phyloP scores from a whole-genome alignment of 192 early-diverging fungal species.

The Coemansia sp. region DNA sequence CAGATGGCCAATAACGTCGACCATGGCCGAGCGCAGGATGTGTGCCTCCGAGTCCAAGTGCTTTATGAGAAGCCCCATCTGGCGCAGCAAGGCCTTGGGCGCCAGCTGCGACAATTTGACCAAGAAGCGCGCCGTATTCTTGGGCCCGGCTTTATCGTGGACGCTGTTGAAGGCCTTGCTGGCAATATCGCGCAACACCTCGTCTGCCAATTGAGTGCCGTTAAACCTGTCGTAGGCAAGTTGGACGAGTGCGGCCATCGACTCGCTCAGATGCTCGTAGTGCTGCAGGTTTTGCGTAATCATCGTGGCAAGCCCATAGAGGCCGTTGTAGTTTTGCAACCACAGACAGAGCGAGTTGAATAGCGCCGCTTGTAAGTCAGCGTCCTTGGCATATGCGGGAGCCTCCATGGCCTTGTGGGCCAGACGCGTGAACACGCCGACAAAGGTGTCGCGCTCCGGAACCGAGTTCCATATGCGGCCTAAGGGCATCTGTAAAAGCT shows the following conservation, averaged over 20 bases:
- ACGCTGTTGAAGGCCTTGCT: constrained; percentile 60
- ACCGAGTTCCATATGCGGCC: constrained; percentile 63
- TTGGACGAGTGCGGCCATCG: constrained; percentile 77
- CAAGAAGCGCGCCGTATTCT: constrained; percentile 81
- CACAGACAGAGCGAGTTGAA: constrained; percentile 74
- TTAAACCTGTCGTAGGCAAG: constrained; percentile 60
- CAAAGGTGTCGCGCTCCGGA: constrained; percentile 48
- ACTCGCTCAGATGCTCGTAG: constrained; percentile 78
- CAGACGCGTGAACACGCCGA: constrained; percentile 70
- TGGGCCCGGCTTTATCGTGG: constrained; percentile 77
- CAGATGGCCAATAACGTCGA: constrained; percentile 87
- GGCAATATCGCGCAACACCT: constrained; percentile 67
- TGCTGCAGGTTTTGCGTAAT: constrained; percentile 82
- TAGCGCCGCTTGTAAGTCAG: constrained; percentile 56
- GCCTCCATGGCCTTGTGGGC: constrained; percentile 83
- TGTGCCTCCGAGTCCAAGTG: constrained; percentile 92
- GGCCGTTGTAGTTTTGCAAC: constrained; percentile 75
- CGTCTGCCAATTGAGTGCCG: constrained; percentile 68
- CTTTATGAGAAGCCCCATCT: constrained; percentile 80
- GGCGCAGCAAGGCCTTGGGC: constrained; percentile 81
- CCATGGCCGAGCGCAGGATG: constrained; percentile 78
- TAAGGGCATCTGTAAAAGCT: constrained; percentile 52
- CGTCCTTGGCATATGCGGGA: constrained; percentile 62
- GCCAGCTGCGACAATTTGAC: constrained; percentile 75
- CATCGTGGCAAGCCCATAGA: constrained; percentile 71